Base-by-base conservation (phyloP, 169 alveolate genomes). In the Plasmodium gonderi region DNA sequence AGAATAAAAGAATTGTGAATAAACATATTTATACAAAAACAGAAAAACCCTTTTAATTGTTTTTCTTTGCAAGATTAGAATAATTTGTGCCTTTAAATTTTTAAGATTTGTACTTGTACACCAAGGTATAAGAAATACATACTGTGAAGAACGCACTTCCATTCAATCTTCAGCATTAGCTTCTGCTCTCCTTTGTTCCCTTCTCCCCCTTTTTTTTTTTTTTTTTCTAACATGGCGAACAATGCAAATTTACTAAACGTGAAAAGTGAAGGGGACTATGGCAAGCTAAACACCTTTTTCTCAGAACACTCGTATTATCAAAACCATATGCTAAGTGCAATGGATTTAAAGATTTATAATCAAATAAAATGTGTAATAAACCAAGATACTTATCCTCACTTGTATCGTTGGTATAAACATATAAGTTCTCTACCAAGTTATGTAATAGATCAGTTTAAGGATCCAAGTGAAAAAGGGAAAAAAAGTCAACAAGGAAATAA, bases 331-430 rank as follows among this genome's bases (percentile, higher is more conserved):
- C 26, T 87, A 75, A 77, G 93, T 76, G 80, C 79, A 11, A 20
- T 12, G n/a, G 93, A 87, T 77, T 8, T 87, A 79, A 87, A 87
- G 44, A 76, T 87, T 5, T 87, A 23, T 45, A 54, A 75, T 64
- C 93, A 87, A 20, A 87, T 87, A 75, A 87, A 49, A 54, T 31
- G 49, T 20, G 90, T 75, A 5, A 49, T 87, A 26, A 42, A 51
- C 45, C 65, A 87, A 36, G 87, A 87, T 38, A 87, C 36, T 5
- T 76, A 87, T 49, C 93, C 93, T 20, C 93, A 87, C 38, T 87
- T 87, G 54, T 87, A 60, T 76, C 87, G 93, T 54, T 87, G 93
- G 93, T 77, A 75, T 87, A 40, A 76, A 17, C 93, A 87, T 42
- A 87, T 87, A 31, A n/a, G n/a, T 12, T 76, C 93, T 1, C 33